A percentile compares a stretch with the other conserved stretches of the same genome.
Evolutionary conservation across 169 alveolate species (phyloP).

Genomic region (Cryptosporidium tyzzeri): DNA sequence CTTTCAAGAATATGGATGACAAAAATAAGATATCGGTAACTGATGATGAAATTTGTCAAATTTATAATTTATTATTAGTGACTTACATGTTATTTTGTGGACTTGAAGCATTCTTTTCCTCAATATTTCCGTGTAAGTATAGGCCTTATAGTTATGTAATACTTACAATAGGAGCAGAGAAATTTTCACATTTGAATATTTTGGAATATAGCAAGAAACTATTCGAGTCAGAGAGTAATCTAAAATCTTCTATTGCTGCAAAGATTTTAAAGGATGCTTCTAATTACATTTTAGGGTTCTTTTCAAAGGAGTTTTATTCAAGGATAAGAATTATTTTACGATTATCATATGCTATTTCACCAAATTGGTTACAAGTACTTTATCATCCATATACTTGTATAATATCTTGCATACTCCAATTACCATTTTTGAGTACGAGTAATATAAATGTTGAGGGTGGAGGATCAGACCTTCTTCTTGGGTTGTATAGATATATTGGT

Average conservation of each 20-base stretch:
- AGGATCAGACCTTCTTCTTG: conserved; percentile 22
- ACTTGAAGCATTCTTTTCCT: conserved; percentile 42
- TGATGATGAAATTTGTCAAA: not conserved
- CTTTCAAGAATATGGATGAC: too few relatives aligned
- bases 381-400: conserved; percentile 60
- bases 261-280: conserved; percentile 6
- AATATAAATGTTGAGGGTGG: not conserved
- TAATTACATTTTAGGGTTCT: conserved; percentile 17
- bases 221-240: not conserved
- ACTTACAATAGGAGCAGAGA: conserved; percentile 71
- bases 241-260: not conserved
- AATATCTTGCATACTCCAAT: conserved; percentile 50
- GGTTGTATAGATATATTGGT: conserved; percentile 19
- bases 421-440: not conserved
- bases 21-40: not conserved
- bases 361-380: conserved; percentile 36
- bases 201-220: conserved; percentile 29
- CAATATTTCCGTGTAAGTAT: conserved; percentile 52
- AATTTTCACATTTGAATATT: conserved; percentile 30
- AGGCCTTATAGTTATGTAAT: conserved; percentile 54
- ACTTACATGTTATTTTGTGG: conserved; percentile 45
- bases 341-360: conserved; percentile 7
- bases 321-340: conserved; percentile 30
- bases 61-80: conserved; percentile 18
- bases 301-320: conserved; percentile 19